A percentile compares a stretch with the other conserved stretches of the same genome.
Evolutionary conservation across 1,284 basidiomycete species (phyloP).

Genomic region (Moesziomyces aphidis): DNA sequence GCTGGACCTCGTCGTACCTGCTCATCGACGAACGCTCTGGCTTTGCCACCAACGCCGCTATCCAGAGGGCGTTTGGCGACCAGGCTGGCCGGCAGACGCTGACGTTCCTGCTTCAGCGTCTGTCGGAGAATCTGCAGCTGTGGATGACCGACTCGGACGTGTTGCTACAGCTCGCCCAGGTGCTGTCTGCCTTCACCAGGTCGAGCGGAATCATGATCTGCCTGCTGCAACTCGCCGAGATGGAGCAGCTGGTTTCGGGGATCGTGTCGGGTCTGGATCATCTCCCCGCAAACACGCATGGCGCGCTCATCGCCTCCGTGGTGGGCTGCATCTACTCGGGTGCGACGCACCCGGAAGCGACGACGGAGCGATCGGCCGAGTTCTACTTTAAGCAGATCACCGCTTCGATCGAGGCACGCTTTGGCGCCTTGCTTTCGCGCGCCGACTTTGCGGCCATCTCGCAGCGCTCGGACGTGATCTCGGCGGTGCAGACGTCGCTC

Average conservation of each 20-base stretch:
- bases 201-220: constrained; percentile 55
- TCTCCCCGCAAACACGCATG: constrained; percentile 59
- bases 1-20: constrained; percentile 61
- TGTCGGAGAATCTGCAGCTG: constrained; percentile 53
- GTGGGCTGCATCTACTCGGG: constrained; percentile 60
- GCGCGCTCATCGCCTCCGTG: constrained; percentile 50
- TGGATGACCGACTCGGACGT: constrained; percentile 63
- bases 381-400: constrained; percentile 55
- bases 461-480: constrained; percentile 51
- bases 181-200: constrained; percentile 51
- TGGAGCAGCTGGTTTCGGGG: constrained; percentile 49
- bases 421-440: constrained; percentile 43
- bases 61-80: constrained; percentile 44
- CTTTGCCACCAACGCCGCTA: constrained; percentile 33
- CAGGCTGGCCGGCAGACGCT: constrained; percentile 52
- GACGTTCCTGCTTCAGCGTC: constrained; percentile 50
- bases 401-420: constrained; percentile 47
- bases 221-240: constrained; percentile 50
- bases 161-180: constrained; percentile 53
- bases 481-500: constrained; percentile 47
- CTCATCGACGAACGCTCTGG: constrained; percentile 34
- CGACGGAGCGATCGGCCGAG: constrained; percentile 34
- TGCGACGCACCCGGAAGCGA: constrained; percentile 26
- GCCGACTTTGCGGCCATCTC: constrained; percentile 40
- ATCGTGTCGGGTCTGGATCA: constrained; percentile 48